A percentile compares a stretch with the other conserved stretches of the same genome.
Evolutionary conservation across 768 basidiomycete species (phyloP).

Genomic region (Termitomyces sp.): DNA sequence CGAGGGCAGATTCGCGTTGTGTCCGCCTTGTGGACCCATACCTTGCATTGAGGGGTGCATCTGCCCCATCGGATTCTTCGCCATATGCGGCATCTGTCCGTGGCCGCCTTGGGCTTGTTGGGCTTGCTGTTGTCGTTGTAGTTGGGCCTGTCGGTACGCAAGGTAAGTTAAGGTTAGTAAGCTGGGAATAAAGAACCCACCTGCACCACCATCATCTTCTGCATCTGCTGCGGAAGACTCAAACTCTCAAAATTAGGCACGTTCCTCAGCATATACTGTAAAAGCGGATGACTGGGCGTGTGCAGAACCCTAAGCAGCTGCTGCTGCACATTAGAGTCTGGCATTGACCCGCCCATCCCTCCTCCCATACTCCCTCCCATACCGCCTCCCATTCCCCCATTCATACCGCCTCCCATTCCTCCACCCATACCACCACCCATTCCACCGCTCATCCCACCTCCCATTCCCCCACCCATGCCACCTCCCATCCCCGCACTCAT

Average conservation of each 20-base stretch:
- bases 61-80: slow-evolving; percentile 14
- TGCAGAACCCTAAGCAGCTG: slow-evolving; percentile 49
- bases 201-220: slow-evolving; percentile 52
- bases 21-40: neutral
- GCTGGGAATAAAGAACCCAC: slow-evolving; percentile 26
- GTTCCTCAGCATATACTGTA: slow-evolving; percentile 48
- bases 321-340: slow-evolving; percentile 23
- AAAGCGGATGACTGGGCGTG: slow-evolving; percentile 52
- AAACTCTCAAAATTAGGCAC: slow-evolving; percentile 53
- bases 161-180: neutral
- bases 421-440: neutral
- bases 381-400: neutral
- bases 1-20: neutral
- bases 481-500: no score
- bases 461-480: neutral
- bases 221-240: slow-evolving; percentile 53
- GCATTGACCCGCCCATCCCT: slow-evolving; percentile 15
- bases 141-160: slow-evolving; percentile 8
- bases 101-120: slow-evolving; percentile 12
- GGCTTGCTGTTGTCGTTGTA: slow-evolving; percentile 22
- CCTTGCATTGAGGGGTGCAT: slow-evolving; percentile 6
- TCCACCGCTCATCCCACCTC: neutral
- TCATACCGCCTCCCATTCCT: neutral
- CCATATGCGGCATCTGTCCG: slow-evolving; percentile 15
- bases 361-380: neutral